A percentile compares a stretch with the other conserved stretches of the same genome.
Evolutionary conservation across 225 moss, liverwort and hornwort species (phyloP).

Genomic region (Rhytidiadelphus loreus): DNA sequence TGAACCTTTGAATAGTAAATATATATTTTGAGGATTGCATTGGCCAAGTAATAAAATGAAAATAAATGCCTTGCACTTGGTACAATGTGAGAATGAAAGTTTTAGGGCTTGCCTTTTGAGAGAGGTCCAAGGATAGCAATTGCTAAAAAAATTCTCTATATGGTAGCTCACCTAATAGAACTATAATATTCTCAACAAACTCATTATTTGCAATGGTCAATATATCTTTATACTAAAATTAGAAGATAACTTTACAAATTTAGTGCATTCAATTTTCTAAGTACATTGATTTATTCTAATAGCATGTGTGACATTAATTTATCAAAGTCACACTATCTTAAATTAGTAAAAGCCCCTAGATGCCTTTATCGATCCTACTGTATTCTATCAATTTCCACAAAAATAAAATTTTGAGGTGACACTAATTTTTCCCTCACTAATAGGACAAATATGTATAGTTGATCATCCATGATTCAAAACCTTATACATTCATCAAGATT

Average conservation of each 20-base stretch:
- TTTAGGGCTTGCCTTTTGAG: neutral
- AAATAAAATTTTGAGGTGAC: neutral
- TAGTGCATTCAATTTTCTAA: neutral
- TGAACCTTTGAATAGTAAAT: neutral
- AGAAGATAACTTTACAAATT: neutral
- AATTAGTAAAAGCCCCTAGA: neutral
- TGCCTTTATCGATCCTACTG: accelerated
- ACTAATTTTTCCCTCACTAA: accelerated
- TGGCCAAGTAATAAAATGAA: neutral
- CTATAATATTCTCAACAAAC: neutral
- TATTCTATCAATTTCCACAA: neutral
- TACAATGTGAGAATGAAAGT: neutral
- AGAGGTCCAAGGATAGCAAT: neutral
- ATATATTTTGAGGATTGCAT: neutral
- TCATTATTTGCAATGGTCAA: neutral
- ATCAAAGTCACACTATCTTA: neutral
- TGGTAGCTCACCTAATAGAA: neutral
- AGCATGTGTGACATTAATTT: neutral
- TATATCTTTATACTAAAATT: neutral
- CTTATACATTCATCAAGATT: neutral
- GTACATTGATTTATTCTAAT: no score
- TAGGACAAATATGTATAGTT: accelerated
- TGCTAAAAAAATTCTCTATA: neutral
- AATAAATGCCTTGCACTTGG: accelerated
- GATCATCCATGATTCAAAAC: neutral